A percentile compares a stretch with the other conserved stretches of the same genome.
phyloP scores from a whole-genome alignment of 257 asterid genomes.

The Solanum medicagineum region DNA sequence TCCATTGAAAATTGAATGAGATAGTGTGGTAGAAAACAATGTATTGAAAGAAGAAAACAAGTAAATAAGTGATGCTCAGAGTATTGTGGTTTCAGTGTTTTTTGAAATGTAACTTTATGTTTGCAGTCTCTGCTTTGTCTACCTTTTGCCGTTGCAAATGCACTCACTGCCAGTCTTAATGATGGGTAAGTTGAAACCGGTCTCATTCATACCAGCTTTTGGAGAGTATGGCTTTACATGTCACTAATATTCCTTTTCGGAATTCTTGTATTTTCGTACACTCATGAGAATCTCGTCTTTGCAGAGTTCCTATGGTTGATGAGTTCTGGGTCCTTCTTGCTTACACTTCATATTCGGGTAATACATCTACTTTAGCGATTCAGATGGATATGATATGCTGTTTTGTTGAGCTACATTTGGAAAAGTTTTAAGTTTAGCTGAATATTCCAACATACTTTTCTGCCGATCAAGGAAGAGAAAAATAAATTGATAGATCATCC shows the following conservation, averaged over 20 bases:
- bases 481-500: neutral
- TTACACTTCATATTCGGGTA: constrained; percentile 53
- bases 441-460: neutral
- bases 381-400: neutral
- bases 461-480: neutral
- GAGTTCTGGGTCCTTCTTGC: constrained; percentile 84
- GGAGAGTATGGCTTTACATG: neutral
- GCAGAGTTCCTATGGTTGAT: constrained; percentile 82
- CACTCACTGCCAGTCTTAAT: constrained; percentile 78
- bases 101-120: neutral
- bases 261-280: neutral
- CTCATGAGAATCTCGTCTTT: constrained; percentile 4
- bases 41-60: neutral
- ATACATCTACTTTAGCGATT: neutral
- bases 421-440: neutral
- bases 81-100: neutral
- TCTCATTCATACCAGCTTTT: neutral
- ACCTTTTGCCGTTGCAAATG: constrained; percentile 88
- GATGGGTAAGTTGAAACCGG: constrained; percentile 49
- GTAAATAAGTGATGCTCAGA: neutral
- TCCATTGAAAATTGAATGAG: neutral
- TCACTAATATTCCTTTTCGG: neutral
- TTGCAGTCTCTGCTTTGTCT: constrained; percentile 78
- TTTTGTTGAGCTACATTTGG: neutral
- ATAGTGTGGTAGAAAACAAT: neutral